Conservation (phyloP, 257 asterid species). For the Solanum neorickii region DNA sequence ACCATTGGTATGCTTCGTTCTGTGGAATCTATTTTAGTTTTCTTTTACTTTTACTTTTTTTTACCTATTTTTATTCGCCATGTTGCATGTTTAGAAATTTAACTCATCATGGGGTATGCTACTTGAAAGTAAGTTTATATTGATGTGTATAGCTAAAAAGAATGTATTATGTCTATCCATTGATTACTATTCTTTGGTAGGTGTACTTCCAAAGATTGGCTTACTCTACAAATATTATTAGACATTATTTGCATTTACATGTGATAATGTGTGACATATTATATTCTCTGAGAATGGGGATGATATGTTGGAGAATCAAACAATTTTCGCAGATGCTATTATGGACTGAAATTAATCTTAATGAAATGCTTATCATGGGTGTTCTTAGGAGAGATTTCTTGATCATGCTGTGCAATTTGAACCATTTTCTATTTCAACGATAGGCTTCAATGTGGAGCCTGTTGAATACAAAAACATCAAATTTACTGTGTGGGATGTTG, state of each 20-base stretch:
- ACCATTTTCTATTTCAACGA: background rate
- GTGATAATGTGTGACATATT: background rate
- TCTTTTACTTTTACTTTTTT: background rate
- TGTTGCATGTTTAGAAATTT: background rate
- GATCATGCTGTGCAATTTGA: background rate
- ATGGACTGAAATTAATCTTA: background rate
- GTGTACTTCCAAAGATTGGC: background rate
- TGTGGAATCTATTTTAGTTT: background rate
- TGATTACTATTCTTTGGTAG: background rate
- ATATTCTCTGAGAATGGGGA: background rate
- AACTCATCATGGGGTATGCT: background rate
- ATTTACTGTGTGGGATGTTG: conserved; percentile 17
- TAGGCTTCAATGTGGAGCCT: conserved; percentile 12
- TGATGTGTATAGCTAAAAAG: background rate
- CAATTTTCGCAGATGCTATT: background rate
- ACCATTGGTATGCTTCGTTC: background rate
- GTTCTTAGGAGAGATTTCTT: background rate
- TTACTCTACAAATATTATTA: background rate
- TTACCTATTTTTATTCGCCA: no score
- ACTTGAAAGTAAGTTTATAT: background rate
- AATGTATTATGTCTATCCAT: background rate
- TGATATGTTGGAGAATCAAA: background rate
- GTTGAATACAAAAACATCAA: conserved; percentile 13
- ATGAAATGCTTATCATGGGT: background rate
- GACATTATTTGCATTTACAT: background rate